Evolutionary conservation across 495 filamentous ascomycete species (phyloP), one percentile per base, ranked within the genome.

Genomic region (Glonium stellatum): DNA sequence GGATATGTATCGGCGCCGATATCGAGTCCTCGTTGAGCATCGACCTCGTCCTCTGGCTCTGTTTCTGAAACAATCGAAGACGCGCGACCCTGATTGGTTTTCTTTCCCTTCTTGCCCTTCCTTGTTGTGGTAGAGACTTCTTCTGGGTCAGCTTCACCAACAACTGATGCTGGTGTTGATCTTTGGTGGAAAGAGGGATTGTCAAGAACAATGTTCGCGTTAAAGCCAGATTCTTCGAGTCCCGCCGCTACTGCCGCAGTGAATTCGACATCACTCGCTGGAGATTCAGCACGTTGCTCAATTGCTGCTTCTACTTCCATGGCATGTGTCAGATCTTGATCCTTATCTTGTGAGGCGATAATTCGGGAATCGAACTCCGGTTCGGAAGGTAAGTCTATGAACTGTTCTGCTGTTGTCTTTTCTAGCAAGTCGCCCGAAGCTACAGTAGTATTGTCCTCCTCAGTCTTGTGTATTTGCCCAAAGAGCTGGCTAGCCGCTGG

Each of bases 181-280:
- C 31, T 37, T 39, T 61, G 46, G 37, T 48, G 58, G 46, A 67
- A 67, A 3, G 61, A 35, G 4, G 61, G 58, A 42, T 65, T 59
- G 11, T 59, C 54, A 39, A 68, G 35, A 31, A 68, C 59, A 5
- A 68, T 25, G 36, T 62, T 47, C 5, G 61, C 21, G 25, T 68
- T 39, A 55, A 68, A 68, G 5, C 65, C 65, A n/a, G 65, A 68
- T 56, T 62, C 62, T 57, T 56, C 12, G 15, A 68, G 39, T 15
- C 65, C 65, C 47, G 60, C 57, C 10, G 47, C 55, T 34, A 67
- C 63, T 6, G 66, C 61, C 35, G 68, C 54, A 27, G 66, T 57
- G 42, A 67, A 54, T 55, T 70, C 58, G 60, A 61, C 59, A 21
- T 64, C 51, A 54, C 65, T 35, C 5, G 51, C 39, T 12, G 62